These are phyloP conservation scores for Hysterangium stoloniferum DNA, from an alignment of 768 basidiomycete genomes.

Conservation along the genomic window DNA sequence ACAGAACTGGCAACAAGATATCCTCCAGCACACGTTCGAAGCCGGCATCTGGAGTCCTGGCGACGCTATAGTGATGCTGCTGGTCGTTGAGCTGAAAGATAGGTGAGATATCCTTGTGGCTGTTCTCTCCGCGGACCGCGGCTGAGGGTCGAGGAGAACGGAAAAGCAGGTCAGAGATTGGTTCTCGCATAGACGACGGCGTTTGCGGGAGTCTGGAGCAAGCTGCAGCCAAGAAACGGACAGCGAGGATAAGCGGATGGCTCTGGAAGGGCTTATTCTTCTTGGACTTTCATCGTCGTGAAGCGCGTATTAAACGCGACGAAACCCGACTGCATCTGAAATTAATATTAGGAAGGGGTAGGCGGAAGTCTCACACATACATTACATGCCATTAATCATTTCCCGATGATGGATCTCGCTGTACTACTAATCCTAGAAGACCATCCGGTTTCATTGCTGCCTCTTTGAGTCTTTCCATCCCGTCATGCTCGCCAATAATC, in stretches of 20 bases:
- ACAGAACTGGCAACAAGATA: neutral
- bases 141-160: neutral
- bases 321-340: no score
- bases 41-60: slow-evolving; percentile 3
- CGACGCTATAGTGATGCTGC: neutral
- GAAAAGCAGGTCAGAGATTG: slow-evolving; percentile 5
- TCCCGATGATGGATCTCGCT: neutral
- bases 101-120: neutral
- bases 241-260: neutral
- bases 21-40: neutral
- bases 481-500: slow-evolving; percentile 1
- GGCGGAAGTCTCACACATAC: neutral
- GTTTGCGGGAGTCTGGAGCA: neutral
- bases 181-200: slow-evolving; percentile 2
- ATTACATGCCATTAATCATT: neutral
- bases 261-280: slow-evolving; percentile 1
- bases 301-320: neutral
- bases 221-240: neutral
- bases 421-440: slow-evolving; percentile 1
- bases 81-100: neutral
- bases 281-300: neutral
- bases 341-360: neutral
- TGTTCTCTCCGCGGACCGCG: neutral
- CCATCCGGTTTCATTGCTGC: neutral
- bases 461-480: slow-evolving; percentile 3